Evolutionary conservation across 2,329 filamentous ascomycete species (phyloP), one percentile per base, ranked within the genome.

Genomic region (Arthrinium puccinioides): DNA sequence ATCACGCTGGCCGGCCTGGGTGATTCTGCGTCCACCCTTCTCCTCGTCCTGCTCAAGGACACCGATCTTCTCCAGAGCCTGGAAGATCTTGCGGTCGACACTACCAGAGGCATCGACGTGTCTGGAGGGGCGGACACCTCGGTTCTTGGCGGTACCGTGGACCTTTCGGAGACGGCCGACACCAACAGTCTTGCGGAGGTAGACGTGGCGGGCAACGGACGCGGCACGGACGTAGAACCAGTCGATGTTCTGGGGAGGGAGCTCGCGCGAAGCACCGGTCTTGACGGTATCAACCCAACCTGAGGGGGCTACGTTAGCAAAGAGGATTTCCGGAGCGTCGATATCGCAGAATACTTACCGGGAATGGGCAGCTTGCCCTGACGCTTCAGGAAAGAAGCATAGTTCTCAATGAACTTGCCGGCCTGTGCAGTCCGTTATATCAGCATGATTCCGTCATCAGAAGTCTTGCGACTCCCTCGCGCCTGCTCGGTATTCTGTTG

Each of bases 221-320:
- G 92, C 92, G 60, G 90, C 89, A 64, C 92, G 89, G 66, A 81
- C 69, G 70, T 82, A 86, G 76, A 81, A 94, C 92, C 92, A 98
- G 80, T 98, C 92, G 65, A 89, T 87, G 69, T 89, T 84, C 81
- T 97, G 89, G 62, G 90, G 92, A 62, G 90, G 90, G 57, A 98
- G 85, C 78, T 98, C 92, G 74, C 95, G 95, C 67, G 85, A 84
- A 65, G 83, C 79, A 61, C 87, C 90, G 57, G 90, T 96, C 85
- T 98, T 98, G 75, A 97, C 92, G 62, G 90, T 96, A 68, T 98
- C 92, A 69, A 96, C 90, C 90, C 90, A 97, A 76, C 87, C 88
- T 94, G 44, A 3, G 5, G 5, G 35, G 44, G n/a, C 28, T 41
- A 36, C 4, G 21, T 26, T 21, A 19, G 30, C 9, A 7, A 21